Evolutionary conservation across 345 rosid species (phyloP), one percentile per base, ranked within the genome.

Genomic region (Corymbia maculata): DNA sequence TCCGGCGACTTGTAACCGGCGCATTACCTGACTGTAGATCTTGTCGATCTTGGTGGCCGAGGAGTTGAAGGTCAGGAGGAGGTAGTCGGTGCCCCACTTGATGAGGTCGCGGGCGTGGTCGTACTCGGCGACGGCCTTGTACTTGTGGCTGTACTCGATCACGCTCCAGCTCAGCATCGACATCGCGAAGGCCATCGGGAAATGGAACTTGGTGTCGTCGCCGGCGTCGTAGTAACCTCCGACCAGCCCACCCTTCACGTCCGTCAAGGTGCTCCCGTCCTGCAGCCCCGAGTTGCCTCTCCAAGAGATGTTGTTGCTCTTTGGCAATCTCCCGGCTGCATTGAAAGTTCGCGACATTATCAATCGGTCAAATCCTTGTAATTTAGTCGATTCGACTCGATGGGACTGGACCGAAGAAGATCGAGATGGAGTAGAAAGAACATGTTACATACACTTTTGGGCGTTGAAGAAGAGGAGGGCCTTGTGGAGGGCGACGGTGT

Each of bases 111-210:
- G 89, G 86, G 91, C 87, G 79, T 97, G 98, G 79, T 93, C 86
- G 88, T 93, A 93, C 89, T 95, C 99, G 28, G 89, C 88, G 89
- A 94, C 93, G 42, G 95, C 93, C 66, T 92, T 28, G 86, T 90
- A 96, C 88, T 97, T 97, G 86, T 95, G 95, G 24, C 85, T 89
- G 92, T 97, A 97, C 88, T 97, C 98, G 86, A 97, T 94, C 13
- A 95, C 93, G 89, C 99, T 97, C 99, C 99, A 97, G 90, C 99
- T 97, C 42, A 97, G 91, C 98, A 97, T 94, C 12, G 99, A 95
- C 96, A 96, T 96, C 86, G 98, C 89, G 88, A 90, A 97, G 36
- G 99, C 94, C 98, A 96, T 95, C 13, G 98, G 99, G 89, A 97
- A 96, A 92, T 97, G 94, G 90, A 95, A 97, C 93, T 97, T 97